A percentile compares a stretch with the other conserved stretches of the same genome.
Conservation (phyloP, 495 filamentous ascomycete genomes). For the Trichocladium uniseriatum region DNA sequence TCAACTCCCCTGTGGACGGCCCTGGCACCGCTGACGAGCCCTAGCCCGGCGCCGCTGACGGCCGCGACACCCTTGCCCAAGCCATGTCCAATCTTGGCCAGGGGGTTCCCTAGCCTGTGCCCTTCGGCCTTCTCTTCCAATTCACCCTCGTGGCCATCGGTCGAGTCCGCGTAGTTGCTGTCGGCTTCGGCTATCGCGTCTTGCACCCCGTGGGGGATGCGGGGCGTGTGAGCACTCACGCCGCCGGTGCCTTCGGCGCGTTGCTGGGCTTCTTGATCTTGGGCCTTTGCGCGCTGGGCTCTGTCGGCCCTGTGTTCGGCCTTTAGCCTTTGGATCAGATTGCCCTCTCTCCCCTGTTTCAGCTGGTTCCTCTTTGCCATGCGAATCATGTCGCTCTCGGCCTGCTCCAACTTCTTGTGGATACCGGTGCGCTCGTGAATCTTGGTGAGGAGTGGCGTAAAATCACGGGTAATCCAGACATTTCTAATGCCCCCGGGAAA, state of each 20-base stretch:
- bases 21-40: slow-evolving; percentile 39
- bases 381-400: slow-evolving; percentile 75
- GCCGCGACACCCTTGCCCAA: slow-evolving; percentile 34
- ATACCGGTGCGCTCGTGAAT: slow-evolving; percentile 64
- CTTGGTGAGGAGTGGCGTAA: slow-evolving; percentile 78
- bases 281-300: slow-evolving; percentile 32
- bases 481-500: slow-evolving; percentile 94
- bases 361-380: slow-evolving; percentile 67
- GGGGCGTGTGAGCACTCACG: slow-evolving; percentile 69
- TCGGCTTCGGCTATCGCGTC: slow-evolving; percentile 52
- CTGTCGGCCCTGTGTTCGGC: slow-evolving; percentile 44
- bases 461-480: slow-evolving; percentile 94
- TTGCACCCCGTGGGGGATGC: slow-evolving; percentile 61
- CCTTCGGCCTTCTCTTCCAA: slow-evolving; percentile 15
- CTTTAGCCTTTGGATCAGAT: slow-evolving; percentile 39
- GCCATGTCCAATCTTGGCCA: slow-evolving; percentile 30
- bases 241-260: slow-evolving; percentile 58
- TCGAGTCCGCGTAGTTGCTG: slow-evolving; percentile 13
- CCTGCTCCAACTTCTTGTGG: slow-evolving; percentile 65
- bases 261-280: slow-evolving; percentile 49
- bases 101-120: slow-evolving; percentile 15
- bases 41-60: slow-evolving; percentile 30
- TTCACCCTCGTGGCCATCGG: slow-evolving; percentile 26
- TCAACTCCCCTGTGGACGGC: slow-evolving; percentile 56
- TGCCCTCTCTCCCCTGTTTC: slow-evolving; percentile 56